A percentile compares a stretch with the other conserved stretches of the same genome.
Conservation (phyloP, 148 eudicot species). For the Chenopodium berlandieri region DNA sequence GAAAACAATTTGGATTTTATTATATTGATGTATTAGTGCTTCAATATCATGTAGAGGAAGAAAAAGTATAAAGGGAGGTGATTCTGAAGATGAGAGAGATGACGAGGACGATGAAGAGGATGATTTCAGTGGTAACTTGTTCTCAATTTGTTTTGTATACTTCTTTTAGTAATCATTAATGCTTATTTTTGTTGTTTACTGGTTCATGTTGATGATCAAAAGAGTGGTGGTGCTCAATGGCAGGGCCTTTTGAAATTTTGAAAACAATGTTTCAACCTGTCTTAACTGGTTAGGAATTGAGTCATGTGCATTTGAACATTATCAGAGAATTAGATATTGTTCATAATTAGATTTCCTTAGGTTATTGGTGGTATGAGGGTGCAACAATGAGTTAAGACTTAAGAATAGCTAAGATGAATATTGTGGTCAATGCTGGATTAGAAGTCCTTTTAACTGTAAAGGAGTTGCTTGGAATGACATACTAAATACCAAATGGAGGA, state of each 20-base stretch:
- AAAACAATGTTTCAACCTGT: neutral
- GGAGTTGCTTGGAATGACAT: neutral
- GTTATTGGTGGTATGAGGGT: neutral
- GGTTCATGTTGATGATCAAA: neutral
- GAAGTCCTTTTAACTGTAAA: neutral
- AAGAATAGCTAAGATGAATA: neutral
- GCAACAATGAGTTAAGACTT: neutral
- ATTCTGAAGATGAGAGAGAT: conserved; percentile 41
- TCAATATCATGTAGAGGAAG: conserved; percentile 34
- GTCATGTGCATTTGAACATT: neutral
- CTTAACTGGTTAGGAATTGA: neutral
- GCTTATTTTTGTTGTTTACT: neutral
- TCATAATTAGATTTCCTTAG: neutral
- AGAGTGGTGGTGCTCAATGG: neutral
- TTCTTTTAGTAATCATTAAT: neutral
- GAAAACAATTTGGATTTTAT: too few relatives aligned
- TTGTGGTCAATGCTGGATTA: neutral
- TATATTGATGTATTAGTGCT: neutral
- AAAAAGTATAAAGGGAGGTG: conserved; percentile 43
- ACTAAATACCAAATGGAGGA: neutral
- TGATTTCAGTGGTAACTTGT: conserved; percentile 32
- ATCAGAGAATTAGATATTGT: neutral
- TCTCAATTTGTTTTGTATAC: neutral
- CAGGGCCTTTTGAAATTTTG: neutral
- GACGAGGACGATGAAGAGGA: conserved; percentile 34